These are phyloP conservation scores for Xylaria scruposa DNA, from an alignment of 495 filamentous ascomycete genomes.

Conservation along the genomic window DNA sequence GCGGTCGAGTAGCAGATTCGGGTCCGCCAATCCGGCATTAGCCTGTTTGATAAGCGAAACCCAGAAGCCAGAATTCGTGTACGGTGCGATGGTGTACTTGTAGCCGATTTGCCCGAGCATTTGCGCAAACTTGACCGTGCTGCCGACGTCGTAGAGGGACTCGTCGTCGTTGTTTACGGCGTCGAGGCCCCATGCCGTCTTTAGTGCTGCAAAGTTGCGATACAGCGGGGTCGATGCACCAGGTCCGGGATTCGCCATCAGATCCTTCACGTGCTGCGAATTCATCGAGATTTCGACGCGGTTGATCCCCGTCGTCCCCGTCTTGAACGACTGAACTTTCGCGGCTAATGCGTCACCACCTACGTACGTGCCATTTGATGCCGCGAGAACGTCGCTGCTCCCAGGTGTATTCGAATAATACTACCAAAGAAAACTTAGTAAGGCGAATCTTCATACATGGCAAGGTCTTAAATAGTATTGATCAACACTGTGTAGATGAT, in stretches of 20 bases:
- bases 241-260: slow-evolving; percentile 45
- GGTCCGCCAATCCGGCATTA: slow-evolving; percentile 36
- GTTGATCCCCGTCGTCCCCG: slow-evolving; percentile 36
- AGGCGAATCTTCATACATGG: neutral
- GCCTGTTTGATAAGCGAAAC: slow-evolving; percentile 35
- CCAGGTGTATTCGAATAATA: slow-evolving; percentile 56
- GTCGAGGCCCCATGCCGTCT: slow-evolving; percentile 48
- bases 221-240: slow-evolving; percentile 41
- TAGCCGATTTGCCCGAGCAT: slow-evolving; percentile 50
- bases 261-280: slow-evolving; percentile 44
- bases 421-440: neutral
- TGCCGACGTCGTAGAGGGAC: slow-evolving; percentile 48
- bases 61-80: slow-evolving; percentile 49
- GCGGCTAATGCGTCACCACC: slow-evolving; percentile 47
- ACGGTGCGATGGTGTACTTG: slow-evolving; percentile 50
- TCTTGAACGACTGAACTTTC: slow-evolving; percentile 52
- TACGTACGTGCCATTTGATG: slow-evolving; percentile 45
- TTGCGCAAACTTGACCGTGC: slow-evolving; percentile 46
- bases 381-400: slow-evolving; percentile 42
- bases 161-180: slow-evolving; percentile 56
- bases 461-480: too few relatives aligned
- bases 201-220: slow-evolving; percentile 47
- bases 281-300: slow-evolving; percentile 53
- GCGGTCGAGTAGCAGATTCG: slow-evolving; percentile 44
- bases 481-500: too few relatives aligned